Conservation (phyloP, 768 basidiomycete genomes). For the Agrocybe praecox region DNA sequence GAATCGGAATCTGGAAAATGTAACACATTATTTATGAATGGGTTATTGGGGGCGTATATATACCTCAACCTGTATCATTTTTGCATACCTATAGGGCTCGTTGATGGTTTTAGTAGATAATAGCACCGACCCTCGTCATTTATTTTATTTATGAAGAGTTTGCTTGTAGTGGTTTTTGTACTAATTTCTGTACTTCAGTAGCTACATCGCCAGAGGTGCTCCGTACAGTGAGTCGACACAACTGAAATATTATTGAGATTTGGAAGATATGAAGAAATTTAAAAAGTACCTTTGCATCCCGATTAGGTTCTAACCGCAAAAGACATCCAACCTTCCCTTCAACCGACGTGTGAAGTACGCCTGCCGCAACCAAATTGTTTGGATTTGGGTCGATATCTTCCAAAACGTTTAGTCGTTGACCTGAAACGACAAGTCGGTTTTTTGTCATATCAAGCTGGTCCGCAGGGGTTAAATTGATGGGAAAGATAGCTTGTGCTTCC, state of each 20-base stretch:
- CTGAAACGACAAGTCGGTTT: conserved; percentile 76
- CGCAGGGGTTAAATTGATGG: conserved; percentile 63
- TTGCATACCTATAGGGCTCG: conserved; percentile 6
- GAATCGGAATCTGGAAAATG: conserved; percentile 47
- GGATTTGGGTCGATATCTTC: conserved; percentile 92
- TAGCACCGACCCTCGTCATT: conserved; percentile 15
- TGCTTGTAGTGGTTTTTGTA: conserved; percentile 46
- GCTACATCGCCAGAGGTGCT: conserved; percentile 95
- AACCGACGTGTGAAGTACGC: conserved; percentile 89
- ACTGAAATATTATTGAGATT: conserved; percentile 40
- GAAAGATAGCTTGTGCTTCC: conserved; percentile 88
- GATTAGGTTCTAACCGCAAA: conserved; percentile 91
- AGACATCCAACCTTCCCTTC: conserved; percentile 97
- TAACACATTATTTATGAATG: conserved; percentile 18
- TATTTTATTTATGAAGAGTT: conserved; percentile 24
- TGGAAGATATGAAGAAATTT: neutral
- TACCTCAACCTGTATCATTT: conserved; percentile 12
- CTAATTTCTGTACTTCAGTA: conserved; percentile 60
- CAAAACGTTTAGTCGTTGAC: conserved; percentile 76
- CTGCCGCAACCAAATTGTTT: conserved; percentile 92
- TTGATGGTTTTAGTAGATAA: conserved; percentile 19
- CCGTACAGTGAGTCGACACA: conserved; percentile 91
- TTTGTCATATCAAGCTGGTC: conserved; percentile 78
- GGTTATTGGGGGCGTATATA: conserved; percentile 4
- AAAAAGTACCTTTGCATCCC: conserved; percentile 81